phyloP scores from a whole-genome alignment of 345 rosid species.

The Passiflora organensis region DNA sequence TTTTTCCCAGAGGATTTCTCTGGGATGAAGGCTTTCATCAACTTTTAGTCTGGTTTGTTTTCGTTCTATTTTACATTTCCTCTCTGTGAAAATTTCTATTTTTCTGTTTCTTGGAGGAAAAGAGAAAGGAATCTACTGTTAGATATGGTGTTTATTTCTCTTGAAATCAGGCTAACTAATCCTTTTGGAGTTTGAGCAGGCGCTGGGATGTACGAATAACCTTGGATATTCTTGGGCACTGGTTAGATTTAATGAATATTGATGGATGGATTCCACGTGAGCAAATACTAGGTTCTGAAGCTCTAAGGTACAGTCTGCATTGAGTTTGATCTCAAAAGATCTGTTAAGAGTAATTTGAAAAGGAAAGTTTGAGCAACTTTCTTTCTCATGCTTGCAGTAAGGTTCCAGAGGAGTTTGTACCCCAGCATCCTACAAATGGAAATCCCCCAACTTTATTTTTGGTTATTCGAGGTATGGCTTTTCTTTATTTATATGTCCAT shows the following conservation, averaged over 20 bases:
- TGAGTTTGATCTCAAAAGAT: too few relatives aligned
- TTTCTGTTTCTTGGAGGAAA: conserved; percentile 5
- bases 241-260: conserved; percentile 89
- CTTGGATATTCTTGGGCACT: conserved; percentile 87
- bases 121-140: background rate
- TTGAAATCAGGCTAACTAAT: conserved; percentile 6
- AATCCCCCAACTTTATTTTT: conserved; percentile 89
- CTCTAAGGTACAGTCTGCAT: conserved; percentile 47
- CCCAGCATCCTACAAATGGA: conserved; percentile 77
- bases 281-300: conserved; percentile 90
- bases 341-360: background rate
- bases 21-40: conserved; percentile 99
- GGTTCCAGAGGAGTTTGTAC: conserved; percentile 72
- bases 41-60: conserved; percentile 57
- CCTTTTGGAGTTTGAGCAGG: conserved; percentile 41
- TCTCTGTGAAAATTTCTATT: conserved; percentile 3
- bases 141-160: conserved; percentile 14
- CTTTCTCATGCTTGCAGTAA: conserved; percentile 51
- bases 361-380: conserved; percentile 1
- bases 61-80: conserved; percentile 4
- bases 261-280: conserved; percentile 99
- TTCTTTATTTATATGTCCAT: background rate
- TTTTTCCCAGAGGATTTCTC: conserved; percentile 87
- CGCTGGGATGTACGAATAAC: conserved; percentile 81
- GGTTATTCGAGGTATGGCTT: conserved; percentile 63